Conservation (phyloP, 73 alveolate genomes). For the Strombidium stylifer region DNA sequence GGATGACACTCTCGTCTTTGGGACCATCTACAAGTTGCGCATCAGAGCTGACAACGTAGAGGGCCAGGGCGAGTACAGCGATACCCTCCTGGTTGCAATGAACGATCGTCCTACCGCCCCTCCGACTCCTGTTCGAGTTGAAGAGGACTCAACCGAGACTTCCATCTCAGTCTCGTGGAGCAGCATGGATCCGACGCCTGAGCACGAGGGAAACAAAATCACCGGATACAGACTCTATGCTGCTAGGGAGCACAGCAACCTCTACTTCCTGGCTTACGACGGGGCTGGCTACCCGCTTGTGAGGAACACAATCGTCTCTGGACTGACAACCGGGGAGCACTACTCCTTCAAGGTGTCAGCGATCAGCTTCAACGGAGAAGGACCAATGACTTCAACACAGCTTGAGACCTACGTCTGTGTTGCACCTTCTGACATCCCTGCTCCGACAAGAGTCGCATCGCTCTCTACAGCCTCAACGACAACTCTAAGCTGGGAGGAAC, state of each 20-base stretch:
- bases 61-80: constrained; percentile 30
- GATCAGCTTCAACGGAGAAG: constrained; percentile 59
- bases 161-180: constrained; percentile 36
- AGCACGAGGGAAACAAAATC: constrained; percentile 8
- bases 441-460: constrained; percentile 47
- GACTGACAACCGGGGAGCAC: constrained; percentile 14
- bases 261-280: constrained; percentile 18
- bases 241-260: constrained; percentile 21
- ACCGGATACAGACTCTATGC: constrained; percentile 34
- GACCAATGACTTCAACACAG: constrained; percentile 13
- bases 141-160: constrained; percentile 15
- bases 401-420: constrained; percentile 38
- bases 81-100: background rate
- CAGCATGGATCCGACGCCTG: too few relatives aligned
- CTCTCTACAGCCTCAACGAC: constrained; percentile 9
- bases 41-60: constrained; percentile 36
- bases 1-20: background rate
- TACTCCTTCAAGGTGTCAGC: constrained; percentile 50
- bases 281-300: constrained; percentile 34
- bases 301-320: background rate
- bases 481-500: constrained; percentile 10
- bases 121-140: constrained; percentile 10
- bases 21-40: constrained; percentile 22
- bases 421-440: constrained; percentile 33
- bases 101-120: constrained; percentile 22